A percentile compares a stretch with the other conserved stretches of the same genome.
Evolutionary conservation across 2,329 filamentous ascomycete species (phyloP).

Genomic region (Botrytis cinerea): DNA sequence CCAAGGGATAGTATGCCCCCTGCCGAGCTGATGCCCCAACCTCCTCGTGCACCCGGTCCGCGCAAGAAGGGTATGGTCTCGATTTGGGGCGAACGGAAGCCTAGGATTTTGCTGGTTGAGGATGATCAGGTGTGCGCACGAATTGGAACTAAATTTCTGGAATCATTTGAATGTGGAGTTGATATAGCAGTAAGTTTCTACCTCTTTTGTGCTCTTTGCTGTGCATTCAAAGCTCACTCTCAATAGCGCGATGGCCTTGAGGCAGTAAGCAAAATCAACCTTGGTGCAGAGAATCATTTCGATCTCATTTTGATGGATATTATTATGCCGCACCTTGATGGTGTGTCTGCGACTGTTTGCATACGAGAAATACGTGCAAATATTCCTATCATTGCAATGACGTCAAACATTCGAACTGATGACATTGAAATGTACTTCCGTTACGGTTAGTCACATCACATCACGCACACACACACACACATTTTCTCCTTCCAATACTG

Average conservation of each 20-base stretch:
- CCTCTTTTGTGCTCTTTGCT: not conserved
- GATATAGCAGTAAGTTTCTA: constrained; percentile 62
- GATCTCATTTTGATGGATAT: constrained; percentile 86
- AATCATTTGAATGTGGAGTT: constrained; percentile 66
- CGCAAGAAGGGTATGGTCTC: constrained; percentile 47
- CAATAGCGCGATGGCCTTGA: constrained; percentile 79
- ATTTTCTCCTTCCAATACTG: constrained; percentile 34
- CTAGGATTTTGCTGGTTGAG: constrained; percentile 87
- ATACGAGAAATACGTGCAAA: constrained; percentile 83
- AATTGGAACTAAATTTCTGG: constrained; percentile 68
- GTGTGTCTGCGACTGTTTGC: constrained; percentile 89
- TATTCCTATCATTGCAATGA: constrained; percentile 96
- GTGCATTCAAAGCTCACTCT: constrained; percentile 28
- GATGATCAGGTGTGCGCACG: constrained; percentile 69
- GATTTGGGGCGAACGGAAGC: constrained; percentile 63
- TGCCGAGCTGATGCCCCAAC: constrained; percentile 48
- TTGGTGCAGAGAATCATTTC: constrained; percentile 49
- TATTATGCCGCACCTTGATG: constrained; percentile 95
- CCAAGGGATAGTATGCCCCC: constrained; percentile 51
- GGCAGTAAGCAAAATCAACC: constrained; percentile 81
- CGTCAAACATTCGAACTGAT: constrained; percentile 93
- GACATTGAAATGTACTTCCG: constrained; percentile 98
- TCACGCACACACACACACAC: constrained; percentile 11
- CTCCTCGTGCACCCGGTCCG: constrained; percentile 44
- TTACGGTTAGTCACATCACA: constrained; percentile 67